These are phyloP conservation scores for Leccinum subspadiceum DNA, from an alignment of 1,284 basidiomycete species.

Conservation along the genomic window DNA sequence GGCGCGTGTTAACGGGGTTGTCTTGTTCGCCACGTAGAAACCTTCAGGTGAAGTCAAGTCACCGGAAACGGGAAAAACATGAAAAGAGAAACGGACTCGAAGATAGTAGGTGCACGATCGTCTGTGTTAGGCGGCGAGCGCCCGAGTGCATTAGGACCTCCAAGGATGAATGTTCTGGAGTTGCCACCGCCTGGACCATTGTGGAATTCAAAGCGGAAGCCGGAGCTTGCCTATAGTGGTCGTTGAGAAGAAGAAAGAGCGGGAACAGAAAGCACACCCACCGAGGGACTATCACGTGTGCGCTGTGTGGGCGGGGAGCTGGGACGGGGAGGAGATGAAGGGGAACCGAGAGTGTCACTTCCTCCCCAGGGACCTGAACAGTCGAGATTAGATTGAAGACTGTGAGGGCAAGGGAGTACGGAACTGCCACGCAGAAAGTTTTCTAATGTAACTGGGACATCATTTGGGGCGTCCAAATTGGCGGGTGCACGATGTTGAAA, in stretches of 20 bases:
- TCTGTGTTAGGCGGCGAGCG: constrained; percentile 17
- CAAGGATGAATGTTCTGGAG: constrained; percentile 44
- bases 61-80: not conserved
- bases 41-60: constrained; percentile 25
- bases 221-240: constrained; percentile 16
- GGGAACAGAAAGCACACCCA: constrained; percentile 15
- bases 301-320: constrained; percentile 21
- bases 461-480: constrained; percentile 32
- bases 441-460: constrained; percentile 40
- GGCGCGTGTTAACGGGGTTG: constrained; percentile 20
- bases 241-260: constrained; percentile 3
- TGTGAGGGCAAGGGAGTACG: not conserved
- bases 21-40: constrained; percentile 35
- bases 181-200: constrained; percentile 34
- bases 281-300: constrained; percentile 19
- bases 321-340: constrained; percentile 5
- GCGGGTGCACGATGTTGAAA: constrained; percentile 42
- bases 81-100: constrained; percentile 40
- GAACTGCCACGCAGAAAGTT: constrained; percentile 37
- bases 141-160: constrained; percentile 38
- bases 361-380: constrained; percentile 21
- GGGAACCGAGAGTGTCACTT: not conserved
- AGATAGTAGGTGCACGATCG: constrained; percentile 41
- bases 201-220: constrained; percentile 41
- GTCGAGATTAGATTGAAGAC: constrained; percentile 29